Base-by-base conservation (phyloP, 192 early-diverging fungal species). In the Coemansia sp. region DNA sequence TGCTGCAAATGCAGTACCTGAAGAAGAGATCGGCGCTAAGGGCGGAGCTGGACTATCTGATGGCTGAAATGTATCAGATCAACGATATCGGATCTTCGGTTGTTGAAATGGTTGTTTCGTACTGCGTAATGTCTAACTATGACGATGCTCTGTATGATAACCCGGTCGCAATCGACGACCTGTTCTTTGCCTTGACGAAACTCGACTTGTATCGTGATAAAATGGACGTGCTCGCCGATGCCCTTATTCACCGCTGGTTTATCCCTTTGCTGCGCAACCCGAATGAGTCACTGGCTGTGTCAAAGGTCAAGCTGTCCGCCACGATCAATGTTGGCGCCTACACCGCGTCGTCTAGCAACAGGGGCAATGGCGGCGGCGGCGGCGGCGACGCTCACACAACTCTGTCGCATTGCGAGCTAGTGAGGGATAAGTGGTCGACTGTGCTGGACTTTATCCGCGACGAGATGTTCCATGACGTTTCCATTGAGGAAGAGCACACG, bases 101-200 rank as follows among this genome's bases (percentile, higher is more conserved):
- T 26, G 46, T 62, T 16, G 73, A 82, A 26, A 61, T 74, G 45
- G 37, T 51, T 7, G 72, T 75, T 4, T 59, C 69, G 18, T 73
- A 58, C 36, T 50, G 59, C 36, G 65, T 75, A 3, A 37, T 61
- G 51, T 43, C 62, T 18, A 74, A 68, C 48, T 70, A 73, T 9
- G 75, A 77, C 53, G 63, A 60, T 43, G 69, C 65, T 62, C 73
- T 72, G 7, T 83, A 78, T 28, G 81, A 83, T n/a, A 78, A 64
- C 37, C 63, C 72, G 3, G 70, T 83, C 23, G 66, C 61, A 13
- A 48, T 74, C 11, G 66, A 69, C 36, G 81, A 83, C 39, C 45
- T 83, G 50, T 72, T 74, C 48, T 76, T 77, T 63, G 81, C 75
- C n/a, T 48, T 74, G 66, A 55, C 65, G 1, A 66, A 74, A 28